Evolutionary conservation across 2,329 filamentous ascomycete species (phyloP).

Genomic region (Zasmidium citrigriseum): DNA sequence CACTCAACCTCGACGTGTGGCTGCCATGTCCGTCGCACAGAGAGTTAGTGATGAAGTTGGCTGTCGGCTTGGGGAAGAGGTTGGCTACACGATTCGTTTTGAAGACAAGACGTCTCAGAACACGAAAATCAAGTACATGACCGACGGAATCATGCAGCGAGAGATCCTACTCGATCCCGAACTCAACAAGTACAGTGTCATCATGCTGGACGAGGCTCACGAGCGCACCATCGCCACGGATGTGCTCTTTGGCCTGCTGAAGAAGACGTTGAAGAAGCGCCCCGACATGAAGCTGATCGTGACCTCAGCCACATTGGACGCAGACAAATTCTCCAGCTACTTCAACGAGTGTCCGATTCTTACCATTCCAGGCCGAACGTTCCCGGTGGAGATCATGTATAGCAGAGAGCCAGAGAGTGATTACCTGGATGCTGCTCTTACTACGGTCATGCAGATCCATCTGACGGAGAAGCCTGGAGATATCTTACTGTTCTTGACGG

Average conservation of each 20-base stretch:
- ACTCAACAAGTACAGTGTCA: constrained; percentile 85
- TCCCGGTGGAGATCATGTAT: constrained; percentile 94
- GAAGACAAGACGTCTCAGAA: constrained; percentile 86
- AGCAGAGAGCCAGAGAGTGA: constrained; percentile 93
- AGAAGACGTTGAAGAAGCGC: constrained; percentile 84
- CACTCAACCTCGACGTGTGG: constrained; percentile 94
- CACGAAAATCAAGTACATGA: constrained; percentile 99
- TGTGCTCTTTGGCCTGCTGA: constrained; percentile 88
- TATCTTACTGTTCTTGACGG: constrained; percentile 94
- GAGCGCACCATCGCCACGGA: constrained; percentile 96
- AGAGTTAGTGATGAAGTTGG: constrained; percentile 96
- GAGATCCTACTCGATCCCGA: constrained; percentile 93
- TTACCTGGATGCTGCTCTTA: constrained; percentile 90
- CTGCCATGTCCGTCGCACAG: constrained; percentile 95
- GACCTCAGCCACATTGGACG: constrained; percentile 93
- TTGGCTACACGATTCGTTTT: constrained; percentile 97
- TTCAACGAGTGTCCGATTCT: constrained; percentile 97
- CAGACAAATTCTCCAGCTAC: constrained; percentile 95
- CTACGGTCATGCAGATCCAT: constrained; percentile 98
- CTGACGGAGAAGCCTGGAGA: constrained; percentile 89
- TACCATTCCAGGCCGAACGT: constrained; percentile 92
- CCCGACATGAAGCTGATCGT: constrained; percentile 93
- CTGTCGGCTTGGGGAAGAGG: constrained; percentile 84
- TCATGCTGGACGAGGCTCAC: constrained; percentile 98
- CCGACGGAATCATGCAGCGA: constrained; percentile 94